Conservation (phyloP, 1,284 basidiomycete species). For the Boletus sp. region DNA sequence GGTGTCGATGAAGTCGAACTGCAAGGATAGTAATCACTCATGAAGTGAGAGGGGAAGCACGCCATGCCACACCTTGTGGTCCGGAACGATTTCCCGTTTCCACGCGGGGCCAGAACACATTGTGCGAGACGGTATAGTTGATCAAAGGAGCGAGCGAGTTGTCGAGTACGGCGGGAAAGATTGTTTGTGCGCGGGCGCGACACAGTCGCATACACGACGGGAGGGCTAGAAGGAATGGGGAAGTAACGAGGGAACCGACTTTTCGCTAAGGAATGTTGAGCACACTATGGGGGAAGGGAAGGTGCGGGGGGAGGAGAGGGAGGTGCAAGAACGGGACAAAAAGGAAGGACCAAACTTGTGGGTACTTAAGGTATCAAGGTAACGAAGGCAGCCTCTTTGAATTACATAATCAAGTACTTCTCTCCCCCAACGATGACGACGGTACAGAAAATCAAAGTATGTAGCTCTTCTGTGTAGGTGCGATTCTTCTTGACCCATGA, state of each 20-base stretch:
- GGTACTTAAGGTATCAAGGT: slow-evolving; percentile 2
- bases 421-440: slow-evolving; percentile 63
- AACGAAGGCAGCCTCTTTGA: slow-evolving; percentile 9
- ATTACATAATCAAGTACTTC: slow-evolving; percentile 12
- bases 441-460: slow-evolving; percentile 84
- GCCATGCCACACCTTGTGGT: slow-evolving; percentile 78
- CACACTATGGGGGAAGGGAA: neutral
- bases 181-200: slow-evolving; percentile 41
- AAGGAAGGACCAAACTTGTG: neutral
- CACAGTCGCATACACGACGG: slow-evolving; percentile 58
- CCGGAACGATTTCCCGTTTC: slow-evolving; percentile 96
- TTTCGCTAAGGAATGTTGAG: neutral
- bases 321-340: slow-evolving; percentile 2
- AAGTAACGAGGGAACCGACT: slow-evolving; percentile 26
- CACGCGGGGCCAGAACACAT: slow-evolving; percentile 80
- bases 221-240: slow-evolving; percentile 33
- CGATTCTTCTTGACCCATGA: slow-evolving; percentile 15
- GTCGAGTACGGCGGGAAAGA: slow-evolving; percentile 22
- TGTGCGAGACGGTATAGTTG: slow-evolving; percentile 25
- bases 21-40: slow-evolving; percentile 8
- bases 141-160: slow-evolving; percentile 28
- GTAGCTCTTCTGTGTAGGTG: slow-evolving; percentile 22
- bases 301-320: neutral
- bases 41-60: neutral
- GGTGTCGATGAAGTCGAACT: slow-evolving; percentile 98